Evolutionary conservation across 768 basidiomycete genomes (phyloP).

Genomic region (Trametopsis cervina): DNA sequence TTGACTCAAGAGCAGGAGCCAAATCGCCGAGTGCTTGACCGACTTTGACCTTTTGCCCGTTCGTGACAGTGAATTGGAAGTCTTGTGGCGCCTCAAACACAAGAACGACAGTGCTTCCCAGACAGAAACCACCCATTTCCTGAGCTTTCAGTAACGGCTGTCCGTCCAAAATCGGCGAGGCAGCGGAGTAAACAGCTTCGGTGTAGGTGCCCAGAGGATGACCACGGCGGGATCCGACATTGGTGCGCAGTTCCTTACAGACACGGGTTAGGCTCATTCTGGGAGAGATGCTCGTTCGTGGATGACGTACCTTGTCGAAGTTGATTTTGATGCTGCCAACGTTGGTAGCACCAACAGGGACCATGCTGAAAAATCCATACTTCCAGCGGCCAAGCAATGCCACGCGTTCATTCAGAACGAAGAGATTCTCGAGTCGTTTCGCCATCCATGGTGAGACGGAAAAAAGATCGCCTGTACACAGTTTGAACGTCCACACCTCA

Average conservation of each 20-base stretch:
- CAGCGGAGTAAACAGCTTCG: conserved; percentile 87
- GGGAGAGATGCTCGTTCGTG: background rate
- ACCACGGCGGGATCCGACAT: conserved; percentile 60
- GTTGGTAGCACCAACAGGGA: conserved; percentile 97
- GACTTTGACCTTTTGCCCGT: conserved; percentile 82
- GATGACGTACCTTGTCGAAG: conserved; percentile 70
- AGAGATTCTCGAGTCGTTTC: conserved; percentile 83
- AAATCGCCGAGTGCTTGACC: conserved; percentile 73
- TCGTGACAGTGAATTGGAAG: conserved; percentile 71
- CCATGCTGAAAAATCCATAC: conserved; percentile 94
- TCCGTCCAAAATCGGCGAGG: conserved; percentile 76
- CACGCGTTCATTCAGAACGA: conserved; percentile 97
- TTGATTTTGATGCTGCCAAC: conserved; percentile 95
- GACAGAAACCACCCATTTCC: conserved; percentile 96
- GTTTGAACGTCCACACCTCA: background rate
- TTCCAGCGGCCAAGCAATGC: conserved; percentile 92
- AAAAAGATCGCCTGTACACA: conserved; percentile 73
- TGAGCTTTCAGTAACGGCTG: conserved; percentile 84
- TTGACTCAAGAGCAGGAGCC: conserved; percentile 7
- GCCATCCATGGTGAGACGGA: conserved; percentile 96
- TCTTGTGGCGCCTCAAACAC: conserved; percentile 90
- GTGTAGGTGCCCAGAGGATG: conserved; percentile 82
- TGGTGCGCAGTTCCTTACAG: conserved; percentile 78
- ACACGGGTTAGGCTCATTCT: background rate
- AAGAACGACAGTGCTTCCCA: conserved; percentile 93